Conservation (phyloP, 352 stramenopile species). For the Pythium chondricola region DNA sequence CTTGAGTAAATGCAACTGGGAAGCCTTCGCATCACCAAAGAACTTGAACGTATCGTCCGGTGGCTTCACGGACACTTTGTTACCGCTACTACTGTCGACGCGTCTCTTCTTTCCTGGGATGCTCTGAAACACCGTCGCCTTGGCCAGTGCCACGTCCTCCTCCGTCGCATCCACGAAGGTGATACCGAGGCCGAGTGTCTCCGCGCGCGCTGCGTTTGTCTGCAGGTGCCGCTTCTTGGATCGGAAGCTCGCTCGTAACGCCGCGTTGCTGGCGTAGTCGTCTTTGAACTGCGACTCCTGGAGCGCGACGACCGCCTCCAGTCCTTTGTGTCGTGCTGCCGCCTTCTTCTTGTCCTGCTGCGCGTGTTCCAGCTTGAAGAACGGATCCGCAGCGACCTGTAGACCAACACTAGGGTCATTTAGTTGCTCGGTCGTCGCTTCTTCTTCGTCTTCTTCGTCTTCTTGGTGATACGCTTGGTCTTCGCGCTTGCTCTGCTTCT, state of each 20-base stretch:
- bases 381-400: slow-evolving; percentile 51
- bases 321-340: slow-evolving; percentile 30
- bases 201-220: slow-evolving; percentile 29
- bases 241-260: slow-evolving; percentile 45
- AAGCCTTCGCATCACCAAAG: slow-evolving; percentile 52
- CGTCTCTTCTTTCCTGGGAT: slow-evolving; percentile 31
- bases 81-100: too few relatives aligned
- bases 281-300: slow-evolving; percentile 63
- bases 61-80: too few relatives aligned
- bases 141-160: slow-evolving; percentile 53
- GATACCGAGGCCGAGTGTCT: slow-evolving; percentile 46
- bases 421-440: slow-evolving; percentile 34
- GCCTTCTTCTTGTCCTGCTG: slow-evolving; percentile 52
- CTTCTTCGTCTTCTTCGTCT: slow-evolving; percentile 21
- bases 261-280: slow-evolving; percentile 63
- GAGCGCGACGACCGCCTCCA: slow-evolving; percentile 49
- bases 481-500: slow-evolving; percentile 59
- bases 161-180: slow-evolving; percentile 46
- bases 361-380: slow-evolving; percentile 77
- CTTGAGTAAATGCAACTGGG: slow-evolving; percentile 49
- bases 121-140: slow-evolving; percentile 48
- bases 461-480: slow-evolving; percentile 7
- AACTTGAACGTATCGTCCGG: slow-evolving; percentile 50
- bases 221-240: slow-evolving; percentile 50
- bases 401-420: slow-evolving; percentile 44